Evolutionary conservation across 495 filamentous ascomycete species (phyloP).

Genomic region (Aspergillus sclerotiicarbonarius): DNA sequence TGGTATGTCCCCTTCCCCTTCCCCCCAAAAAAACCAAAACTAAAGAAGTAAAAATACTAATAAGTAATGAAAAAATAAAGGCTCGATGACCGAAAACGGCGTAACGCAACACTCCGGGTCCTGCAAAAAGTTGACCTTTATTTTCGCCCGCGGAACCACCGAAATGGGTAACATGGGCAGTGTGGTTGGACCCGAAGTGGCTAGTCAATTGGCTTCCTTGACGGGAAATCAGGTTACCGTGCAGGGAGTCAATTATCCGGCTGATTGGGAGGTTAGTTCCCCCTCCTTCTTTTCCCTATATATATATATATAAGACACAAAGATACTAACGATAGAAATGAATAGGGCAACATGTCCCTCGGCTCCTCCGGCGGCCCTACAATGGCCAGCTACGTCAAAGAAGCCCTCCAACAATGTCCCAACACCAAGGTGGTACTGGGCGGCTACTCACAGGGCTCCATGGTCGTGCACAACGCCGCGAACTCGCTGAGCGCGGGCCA

Average conservation of each 20-base stretch:
- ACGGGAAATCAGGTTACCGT: slow-evolving; percentile 43
- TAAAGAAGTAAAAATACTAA: background rate
- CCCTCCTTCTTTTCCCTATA: background rate
- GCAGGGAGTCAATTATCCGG: slow-evolving; percentile 58
- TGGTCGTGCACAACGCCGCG: slow-evolving; percentile 52
- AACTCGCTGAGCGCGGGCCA: slow-evolving; percentile 29
- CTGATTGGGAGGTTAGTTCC: slow-evolving; percentile 28
- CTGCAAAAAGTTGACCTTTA: slow-evolving; percentile 52
- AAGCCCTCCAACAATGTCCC: slow-evolving; percentile 52
- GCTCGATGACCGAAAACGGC: slow-evolving; percentile 42
- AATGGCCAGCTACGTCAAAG: slow-evolving; percentile 33
- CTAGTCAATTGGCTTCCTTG: slow-evolving; percentile 40
- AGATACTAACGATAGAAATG: slow-evolving; percentile 1
- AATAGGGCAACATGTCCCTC: slow-evolving; percentile 47
- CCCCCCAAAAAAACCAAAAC: background rate
- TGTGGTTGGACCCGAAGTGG: slow-evolving; percentile 56
- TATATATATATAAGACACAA: too few relatives aligned
- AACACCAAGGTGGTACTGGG: slow-evolving; percentile 59
- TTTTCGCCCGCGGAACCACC: slow-evolving; percentile 58
- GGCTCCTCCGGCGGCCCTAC: slow-evolving; percentile 39
- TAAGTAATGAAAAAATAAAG: background rate
- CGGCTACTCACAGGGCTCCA: slow-evolving; percentile 59
- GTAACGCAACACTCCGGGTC: slow-evolving; percentile 31
- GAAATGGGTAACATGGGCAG: slow-evolving; percentile 58
- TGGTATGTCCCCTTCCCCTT: background rate